A percentile compares a stretch with the other conserved stretches of the same genome.
Conservation (phyloP, 352 stramenopile genomes). For the Pythium biforme region DNA sequence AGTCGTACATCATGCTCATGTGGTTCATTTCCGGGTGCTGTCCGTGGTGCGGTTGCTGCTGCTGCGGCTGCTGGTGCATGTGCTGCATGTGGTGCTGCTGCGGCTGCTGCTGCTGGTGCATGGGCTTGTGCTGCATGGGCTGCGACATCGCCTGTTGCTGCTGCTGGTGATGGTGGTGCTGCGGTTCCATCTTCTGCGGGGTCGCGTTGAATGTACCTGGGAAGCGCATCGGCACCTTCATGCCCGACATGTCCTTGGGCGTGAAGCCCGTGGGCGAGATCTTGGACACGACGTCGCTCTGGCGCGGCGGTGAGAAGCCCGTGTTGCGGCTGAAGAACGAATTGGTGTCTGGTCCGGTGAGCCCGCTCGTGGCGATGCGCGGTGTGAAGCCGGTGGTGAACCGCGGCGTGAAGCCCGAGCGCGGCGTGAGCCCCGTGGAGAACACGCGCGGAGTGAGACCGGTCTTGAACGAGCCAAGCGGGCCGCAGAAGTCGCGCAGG, state of each 20-base stretch:
- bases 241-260: conserved; percentile 69
- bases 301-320: conserved; percentile 57
- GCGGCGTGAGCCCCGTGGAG: conserved; percentile 74
- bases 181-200: conserved; percentile 55
- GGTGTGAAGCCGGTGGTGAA: conserved; percentile 80
- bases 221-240: conserved; percentile 77
- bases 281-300: conserved; percentile 46
- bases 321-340: conserved; percentile 44
- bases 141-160: conserved; percentile 30
- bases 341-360: conserved; percentile 35
- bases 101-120: conserved; percentile 49
- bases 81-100: conserved; percentile 37
- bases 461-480: conserved; percentile 81
- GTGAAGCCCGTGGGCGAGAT: conserved; percentile 80
- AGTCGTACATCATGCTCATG: conserved; percentile 89
- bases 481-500: conserved; percentile 77
- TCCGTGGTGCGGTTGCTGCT: conserved; percentile 41
- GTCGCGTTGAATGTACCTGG: conserved; percentile 52
- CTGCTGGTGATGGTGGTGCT: conserved; percentile 46
- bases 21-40: conserved; percentile 55
- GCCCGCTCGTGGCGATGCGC: conserved; percentile 54
- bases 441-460: conserved; percentile 79
- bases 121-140: conserved; percentile 41
- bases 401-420: conserved; percentile 78
- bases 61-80: conserved; percentile 25